Conservation (phyloP, 371 early-diverging fungal genomes). For the Mucor indicus region DNA sequence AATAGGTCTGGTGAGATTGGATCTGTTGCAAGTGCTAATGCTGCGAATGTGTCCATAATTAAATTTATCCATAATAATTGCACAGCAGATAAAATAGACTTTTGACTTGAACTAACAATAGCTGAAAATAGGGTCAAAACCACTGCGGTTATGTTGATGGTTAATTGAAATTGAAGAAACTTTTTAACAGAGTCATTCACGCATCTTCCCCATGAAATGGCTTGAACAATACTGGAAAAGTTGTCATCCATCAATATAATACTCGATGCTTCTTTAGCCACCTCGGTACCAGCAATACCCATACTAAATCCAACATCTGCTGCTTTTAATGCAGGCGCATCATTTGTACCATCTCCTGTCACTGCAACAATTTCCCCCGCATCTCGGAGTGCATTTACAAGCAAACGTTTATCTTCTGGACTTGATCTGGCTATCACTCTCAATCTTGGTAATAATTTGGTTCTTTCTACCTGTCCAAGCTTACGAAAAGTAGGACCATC, state of each 20-base stretch:
- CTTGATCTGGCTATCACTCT: constrained; percentile 73
- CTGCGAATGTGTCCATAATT: constrained; percentile 81
- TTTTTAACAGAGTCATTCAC: constrained; percentile 80
- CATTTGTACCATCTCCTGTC: constrained; percentile 83
- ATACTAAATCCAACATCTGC: constrained; percentile 83
- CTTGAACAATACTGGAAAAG: constrained; percentile 73
- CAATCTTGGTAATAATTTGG: constrained; percentile 54
- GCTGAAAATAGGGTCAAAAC: constrained; percentile 64
- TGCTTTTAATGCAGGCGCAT: constrained; percentile 75
- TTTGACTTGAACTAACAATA: constrained; percentile 40
- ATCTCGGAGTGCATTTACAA: constrained; percentile 63
- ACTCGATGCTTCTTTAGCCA: constrained; percentile 78
- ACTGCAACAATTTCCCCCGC: constrained; percentile 75
- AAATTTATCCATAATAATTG: constrained; percentile 82
- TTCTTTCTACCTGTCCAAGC: constrained; percentile 51
- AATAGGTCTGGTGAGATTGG: constrained; percentile 65
- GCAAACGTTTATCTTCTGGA: constrained; percentile 74
- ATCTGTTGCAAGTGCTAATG: constrained; percentile 76
- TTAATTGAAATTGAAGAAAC: constrained; percentile 79
- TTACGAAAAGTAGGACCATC: constrained; percentile 67
- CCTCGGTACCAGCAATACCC: constrained; percentile 83
- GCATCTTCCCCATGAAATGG: constrained; percentile 78
- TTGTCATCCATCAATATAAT: constrained; percentile 83
- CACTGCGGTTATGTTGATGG: constrained; percentile 77
- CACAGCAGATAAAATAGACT: constrained; percentile 66